phyloP scores from a whole-genome alignment of 495 filamentous ascomycete genomes.

The Annulohypoxylon maeteangense region DNA sequence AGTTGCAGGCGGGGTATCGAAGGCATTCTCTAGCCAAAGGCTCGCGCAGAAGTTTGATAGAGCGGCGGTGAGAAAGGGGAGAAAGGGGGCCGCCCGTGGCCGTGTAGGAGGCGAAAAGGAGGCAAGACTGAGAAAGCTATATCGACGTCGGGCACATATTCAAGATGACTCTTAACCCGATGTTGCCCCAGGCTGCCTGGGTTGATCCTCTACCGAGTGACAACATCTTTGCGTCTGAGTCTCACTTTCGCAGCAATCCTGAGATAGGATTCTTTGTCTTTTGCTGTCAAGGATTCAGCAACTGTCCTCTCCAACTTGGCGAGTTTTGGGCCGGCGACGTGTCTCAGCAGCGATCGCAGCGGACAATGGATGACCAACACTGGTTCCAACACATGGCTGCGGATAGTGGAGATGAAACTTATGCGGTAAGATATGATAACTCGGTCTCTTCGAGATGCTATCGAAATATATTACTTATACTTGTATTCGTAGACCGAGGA shows the following conservation, averaged over 20 bases:
- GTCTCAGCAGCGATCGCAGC: constrained; percentile 31
- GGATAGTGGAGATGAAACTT: constrained; percentile 45
- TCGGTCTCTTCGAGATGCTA: constrained; percentile 9
- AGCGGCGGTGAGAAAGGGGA: constrained; percentile 45
- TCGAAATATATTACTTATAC: constrained; percentile 33
- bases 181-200: constrained; percentile 36
- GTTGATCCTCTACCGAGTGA: constrained; percentile 27
- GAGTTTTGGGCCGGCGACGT: constrained; percentile 20
- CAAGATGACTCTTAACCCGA: constrained; percentile 46
- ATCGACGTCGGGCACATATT: constrained; percentile 36
- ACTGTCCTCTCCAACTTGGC: constrained; percentile 10
- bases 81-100: constrained; percentile 13
- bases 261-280: constrained; percentile 22
- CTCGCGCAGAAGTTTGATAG: constrained; percentile 34
- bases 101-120: constrained; percentile 28
- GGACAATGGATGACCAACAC: constrained; percentile 41
- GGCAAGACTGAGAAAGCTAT: constrained; percentile 34
- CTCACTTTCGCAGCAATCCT: constrained; percentile 32
- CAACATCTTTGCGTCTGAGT: constrained; percentile 34
- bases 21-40: constrained; percentile 35
- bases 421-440: constrained; percentile 39
- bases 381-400: constrained; percentile 37
- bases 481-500: constrained; percentile 36
- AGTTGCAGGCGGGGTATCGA: constrained; percentile 41
- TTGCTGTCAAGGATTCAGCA: constrained; percentile 12